Conservation (phyloP, 202 grass and related monocot species). For the Musa balbisiana region DNA sequence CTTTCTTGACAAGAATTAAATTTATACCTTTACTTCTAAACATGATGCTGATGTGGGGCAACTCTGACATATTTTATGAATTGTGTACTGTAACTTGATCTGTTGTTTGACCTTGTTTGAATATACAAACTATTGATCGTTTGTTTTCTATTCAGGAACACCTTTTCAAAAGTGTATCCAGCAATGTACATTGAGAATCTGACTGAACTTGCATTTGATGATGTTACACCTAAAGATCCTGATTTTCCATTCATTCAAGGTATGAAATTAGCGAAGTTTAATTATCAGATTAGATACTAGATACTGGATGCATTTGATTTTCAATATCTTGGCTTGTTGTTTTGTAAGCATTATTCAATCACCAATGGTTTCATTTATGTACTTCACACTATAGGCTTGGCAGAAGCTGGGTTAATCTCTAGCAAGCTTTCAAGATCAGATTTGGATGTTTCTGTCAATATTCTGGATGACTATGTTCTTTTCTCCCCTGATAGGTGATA, state of each 20-base stretch:
- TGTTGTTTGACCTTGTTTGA: background rate
- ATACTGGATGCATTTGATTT: background rate
- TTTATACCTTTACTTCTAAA: background rate
- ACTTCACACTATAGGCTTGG: slow-evolving; percentile 48
- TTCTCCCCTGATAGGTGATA: slow-evolving; percentile 72
- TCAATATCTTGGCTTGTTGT: background rate
- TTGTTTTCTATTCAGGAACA: slow-evolving; percentile 48
- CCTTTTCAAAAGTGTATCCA: slow-evolving; percentile 89
- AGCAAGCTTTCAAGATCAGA: slow-evolving; percentile 78
- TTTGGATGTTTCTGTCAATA: slow-evolving; percentile 28
- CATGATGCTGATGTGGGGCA: background rate
- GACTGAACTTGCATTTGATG: slow-evolving; percentile 94
- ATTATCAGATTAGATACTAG: background rate
- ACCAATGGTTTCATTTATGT: background rate
- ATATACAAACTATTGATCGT: background rate
- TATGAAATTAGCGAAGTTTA: slow-evolving; percentile 28
- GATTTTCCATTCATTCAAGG: slow-evolving; percentile 94
- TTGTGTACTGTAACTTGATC: too few species aligned
- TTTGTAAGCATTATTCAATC: background rate
- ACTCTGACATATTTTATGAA: background rate
- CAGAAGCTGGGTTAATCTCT: slow-evolving; percentile 82
- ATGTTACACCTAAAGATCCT: slow-evolving; percentile 69
- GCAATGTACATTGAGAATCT: slow-evolving; percentile 94
- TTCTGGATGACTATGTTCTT: slow-evolving; percentile 37
- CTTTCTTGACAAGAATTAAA: background rate